A percentile compares a stretch with the other conserved stretches of the same genome.
Conservation (phyloP, 73 alveolate species). For the Durusdinium trenchii region DNA sequence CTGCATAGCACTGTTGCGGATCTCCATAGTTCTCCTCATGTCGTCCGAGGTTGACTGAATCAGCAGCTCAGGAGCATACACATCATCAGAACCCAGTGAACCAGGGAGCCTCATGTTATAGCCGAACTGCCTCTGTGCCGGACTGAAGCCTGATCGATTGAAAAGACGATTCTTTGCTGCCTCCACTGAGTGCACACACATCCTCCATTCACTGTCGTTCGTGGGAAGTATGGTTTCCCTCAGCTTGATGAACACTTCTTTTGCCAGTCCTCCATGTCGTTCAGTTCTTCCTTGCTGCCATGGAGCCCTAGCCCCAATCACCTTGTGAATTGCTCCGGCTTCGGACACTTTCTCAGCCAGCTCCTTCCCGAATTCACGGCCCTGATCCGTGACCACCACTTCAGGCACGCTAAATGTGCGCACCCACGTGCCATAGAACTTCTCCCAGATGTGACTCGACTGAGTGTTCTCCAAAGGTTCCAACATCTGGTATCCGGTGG, state of each 20-base stretch:
- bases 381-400: background rate
- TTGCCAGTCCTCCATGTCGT: conserved; percentile 21
- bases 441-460: background rate
- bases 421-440: background rate
- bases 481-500: background rate
- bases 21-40: background rate
- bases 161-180: background rate
- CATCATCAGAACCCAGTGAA: background rate
- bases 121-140: background rate
- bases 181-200: background rate
- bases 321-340: background rate
- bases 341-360: background rate
- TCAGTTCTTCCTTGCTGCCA: background rate
- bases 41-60: background rate
- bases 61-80: background rate
- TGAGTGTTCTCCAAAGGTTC: background rate
- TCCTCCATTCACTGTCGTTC: background rate
- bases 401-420: background rate
- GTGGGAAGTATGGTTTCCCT: background rate
- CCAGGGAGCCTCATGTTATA: background rate
- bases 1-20: background rate
- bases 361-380: background rate
- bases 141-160: background rate
- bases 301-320: background rate
- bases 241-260: background rate